Base-by-base conservation (phyloP, 2,329 filamentous ascomycete species). In the Colletotrichum ledebouriae region DNA sequence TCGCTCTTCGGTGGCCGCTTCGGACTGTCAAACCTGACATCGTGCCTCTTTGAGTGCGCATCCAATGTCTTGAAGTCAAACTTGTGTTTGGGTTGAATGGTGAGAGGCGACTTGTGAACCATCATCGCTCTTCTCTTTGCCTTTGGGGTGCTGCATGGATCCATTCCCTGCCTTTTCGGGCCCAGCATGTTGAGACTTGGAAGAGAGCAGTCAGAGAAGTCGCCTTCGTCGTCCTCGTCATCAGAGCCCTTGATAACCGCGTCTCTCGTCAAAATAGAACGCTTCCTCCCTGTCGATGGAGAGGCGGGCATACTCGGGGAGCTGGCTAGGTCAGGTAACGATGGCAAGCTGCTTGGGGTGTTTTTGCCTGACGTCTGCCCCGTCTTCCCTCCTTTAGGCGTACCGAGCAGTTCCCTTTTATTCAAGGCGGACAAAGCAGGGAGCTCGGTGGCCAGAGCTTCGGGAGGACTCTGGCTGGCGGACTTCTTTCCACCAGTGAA, bases 171-270 rank as follows among this genome's bases (percentile, higher is more conserved):
- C 4, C 46, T 68, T 33, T 22, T 57, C 10, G 68, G 68, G 2
- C 55, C 66, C 11, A 70, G 47, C 57, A 69, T 60, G 34, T 71
- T 67, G 1, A 90, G 76, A 49, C 86, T 82, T 5, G 86, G 84
- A 13, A 90, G 82, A 0, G 90, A 90, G 56, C 85, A 85, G 29
- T 88, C 86, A 17, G 89, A 89, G 17, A 74, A 76, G 42, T 71
- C 72, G 42, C 33, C 49, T 3, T 83, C 86, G 72, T 90, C 84
- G 17, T 86, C 86, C n/a, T 92, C 91, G 10, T 91, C 90, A 73
- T 94, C 92, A 0, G 92, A 94, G 61, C 87, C 90, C 52, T 84
- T 85, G 46, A 94, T 91, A 63, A 90, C 80, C 12, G 87, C 78
- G 73, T 88, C 82, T 76, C 87, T 81, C 67, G 83, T 80, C 56